Base-by-base conservation (phyloP, 768 basidiomycete genomes). In the Hirschioporus abietinus region DNA sequence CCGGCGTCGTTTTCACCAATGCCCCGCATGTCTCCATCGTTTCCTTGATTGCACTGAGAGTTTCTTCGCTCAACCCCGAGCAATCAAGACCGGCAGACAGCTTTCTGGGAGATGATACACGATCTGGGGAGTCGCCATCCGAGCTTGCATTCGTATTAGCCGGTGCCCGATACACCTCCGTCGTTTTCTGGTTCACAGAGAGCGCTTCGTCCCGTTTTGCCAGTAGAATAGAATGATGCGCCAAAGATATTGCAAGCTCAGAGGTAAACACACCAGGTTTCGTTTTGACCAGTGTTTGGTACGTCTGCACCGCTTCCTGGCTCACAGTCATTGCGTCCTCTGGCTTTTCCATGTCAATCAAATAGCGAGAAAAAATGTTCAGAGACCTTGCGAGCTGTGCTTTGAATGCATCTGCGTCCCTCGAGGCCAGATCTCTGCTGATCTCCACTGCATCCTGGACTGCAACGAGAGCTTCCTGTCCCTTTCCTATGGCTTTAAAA, bases 271-370 rank as follows among this genome's bases (percentile, higher is more conserved):
- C 23, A 6, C 24, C 26, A 4, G 65, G 61, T 34, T 64, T 15
- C 8, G 3, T 1, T 26, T 15, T 20, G 12, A 23, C 52, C 7
- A 67, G 58, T 57, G 7, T 3, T 15, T 30, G 24, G 25, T 17
- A 66, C 15, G 64, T 17, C 7, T 24, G 1, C 18, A 66, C 63
- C 20, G 66, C 65, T 25, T 66, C 64, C 27, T 57, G 9, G 27
- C 65, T 36, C 7, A 64, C 64, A 1, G 24, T 35, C 8, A 69
- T 52, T 1, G 68, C 68, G n/a, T 69, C 68, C n/a, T 62, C 67
- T 4, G 27, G 63, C n/a, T 42, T 36, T 4, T 64, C 68, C 20
- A 57, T 17, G 23, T 63, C 67, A 15, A 35, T 64, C 1, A 68
- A 36, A 25, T 18, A 26, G 24, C 63, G 25, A 1, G 64, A 65